These are phyloP conservation scores for Calendula officinalis DNA, from an alignment of 129 eudicot genomes.

Conservation along the genomic window DNA sequence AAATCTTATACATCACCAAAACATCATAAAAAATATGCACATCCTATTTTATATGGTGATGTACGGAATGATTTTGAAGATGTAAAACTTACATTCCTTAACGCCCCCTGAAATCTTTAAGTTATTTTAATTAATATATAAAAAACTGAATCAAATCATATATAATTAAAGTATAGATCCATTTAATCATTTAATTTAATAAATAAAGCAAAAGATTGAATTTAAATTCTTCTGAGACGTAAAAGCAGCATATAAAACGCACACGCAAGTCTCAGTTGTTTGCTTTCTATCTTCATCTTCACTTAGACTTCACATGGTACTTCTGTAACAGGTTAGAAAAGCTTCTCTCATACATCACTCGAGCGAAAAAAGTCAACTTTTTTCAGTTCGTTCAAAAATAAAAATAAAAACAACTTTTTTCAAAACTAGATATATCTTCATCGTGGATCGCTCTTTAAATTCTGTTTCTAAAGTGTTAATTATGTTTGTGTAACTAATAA, in stretches of 20 bases:
- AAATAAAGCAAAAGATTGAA: slow-evolving; percentile 2
- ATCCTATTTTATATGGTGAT: too few species aligned
- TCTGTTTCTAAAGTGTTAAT: neutral
- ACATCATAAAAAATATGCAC: too few species aligned
- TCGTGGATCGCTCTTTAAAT: neutral
- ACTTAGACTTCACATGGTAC: slow-evolving; percentile 26
- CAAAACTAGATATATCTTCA: neutral
- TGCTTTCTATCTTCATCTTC: slow-evolving; percentile 27
- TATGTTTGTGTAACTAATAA: neutral
- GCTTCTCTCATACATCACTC: slow-evolving; percentile 31
- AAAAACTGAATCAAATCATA: neutral
- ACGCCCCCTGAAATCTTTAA: neutral
- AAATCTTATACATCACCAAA: too few species aligned
- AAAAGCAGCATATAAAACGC: slow-evolving; percentile 13
- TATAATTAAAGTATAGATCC: neutral
- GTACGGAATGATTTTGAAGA: too few species aligned
- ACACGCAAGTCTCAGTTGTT: slow-evolving; percentile 14
- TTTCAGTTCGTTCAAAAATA: slow-evolving; percentile 16
- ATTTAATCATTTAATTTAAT: neutral
- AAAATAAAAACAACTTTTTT: slow-evolving; percentile 14
- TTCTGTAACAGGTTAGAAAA: slow-evolving; percentile 37
- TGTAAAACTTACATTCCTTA: too few species aligned
- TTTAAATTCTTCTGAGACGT: slow-evolving; percentile 10
- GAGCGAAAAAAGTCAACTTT: slow-evolving; percentile 10
- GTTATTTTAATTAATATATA: neutral